A percentile compares a stretch with the other conserved stretches of the same genome.
phyloP scores from a whole-genome alignment of 768 basidiomycete genomes.

The Mycena belliarum region DNA sequence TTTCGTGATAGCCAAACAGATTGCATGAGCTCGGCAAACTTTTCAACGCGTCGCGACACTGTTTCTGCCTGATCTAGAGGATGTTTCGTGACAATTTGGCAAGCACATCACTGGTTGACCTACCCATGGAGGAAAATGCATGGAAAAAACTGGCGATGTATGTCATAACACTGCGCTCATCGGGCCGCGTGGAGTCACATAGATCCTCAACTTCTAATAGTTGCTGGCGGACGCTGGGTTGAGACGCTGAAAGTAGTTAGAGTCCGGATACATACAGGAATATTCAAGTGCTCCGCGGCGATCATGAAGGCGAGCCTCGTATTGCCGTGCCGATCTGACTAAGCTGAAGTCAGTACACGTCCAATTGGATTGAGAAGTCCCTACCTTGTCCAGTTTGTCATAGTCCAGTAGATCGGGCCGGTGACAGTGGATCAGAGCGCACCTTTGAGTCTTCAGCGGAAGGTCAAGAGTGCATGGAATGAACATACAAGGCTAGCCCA shows the following conservation, averaged over 20 bases:
- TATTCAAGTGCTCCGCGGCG: slow-evolving; percentile 85
- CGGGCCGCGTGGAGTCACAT: slow-evolving; percentile 83
- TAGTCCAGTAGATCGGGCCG: slow-evolving; percentile 95
- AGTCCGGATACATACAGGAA: slow-evolving; percentile 64
- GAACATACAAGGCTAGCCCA: slow-evolving; percentile 86
- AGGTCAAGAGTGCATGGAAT: slow-evolving; percentile 7
- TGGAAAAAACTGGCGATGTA: slow-evolving; percentile 98
- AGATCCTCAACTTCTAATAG: slow-evolving; percentile 95
- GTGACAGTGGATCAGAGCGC: slow-evolving; percentile 96
- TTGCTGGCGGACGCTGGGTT: slow-evolving; percentile 53
- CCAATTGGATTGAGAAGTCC: not conserved
- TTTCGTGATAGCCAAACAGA: slow-evolving; percentile 86
- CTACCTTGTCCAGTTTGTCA: slow-evolving; percentile 78
- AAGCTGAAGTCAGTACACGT: not conserved
- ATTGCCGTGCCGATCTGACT: slow-evolving; percentile 81
- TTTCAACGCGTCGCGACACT: slow-evolving; percentile 89
- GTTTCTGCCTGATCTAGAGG: slow-evolving; percentile 89
- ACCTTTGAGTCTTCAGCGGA: slow-evolving; percentile 48
- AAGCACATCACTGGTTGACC: too few relatives aligned
- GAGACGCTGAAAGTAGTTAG: not conserved
- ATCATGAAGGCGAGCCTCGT: slow-evolving; percentile 86
- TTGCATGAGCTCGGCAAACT: slow-evolving; percentile 95
- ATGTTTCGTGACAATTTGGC: slow-evolving; percentile 6
- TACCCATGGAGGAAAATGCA: slow-evolving; percentile 96
- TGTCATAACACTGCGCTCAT: slow-evolving; percentile 97